Evolutionary conservation across 331 rosid genomes (phyloP).

Genomic region (Phaseolus coccineus): DNA sequence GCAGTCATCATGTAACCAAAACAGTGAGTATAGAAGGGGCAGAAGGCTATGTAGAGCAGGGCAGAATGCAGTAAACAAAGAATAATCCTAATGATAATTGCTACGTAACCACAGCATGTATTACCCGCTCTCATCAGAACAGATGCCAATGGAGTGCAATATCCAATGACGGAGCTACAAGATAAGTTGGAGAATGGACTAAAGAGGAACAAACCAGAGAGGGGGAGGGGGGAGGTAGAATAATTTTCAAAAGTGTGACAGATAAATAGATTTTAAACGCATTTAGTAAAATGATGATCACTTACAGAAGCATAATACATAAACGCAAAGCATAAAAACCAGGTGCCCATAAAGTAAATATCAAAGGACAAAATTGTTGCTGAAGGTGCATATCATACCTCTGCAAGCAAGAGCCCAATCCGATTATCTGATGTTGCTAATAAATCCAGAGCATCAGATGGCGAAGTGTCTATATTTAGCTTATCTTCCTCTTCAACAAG

Average conservation of each 20-base stretch:
- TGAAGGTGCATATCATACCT: conserved; percentile 60
- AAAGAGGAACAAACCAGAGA: not conserved
- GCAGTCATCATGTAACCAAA: conserved; percentile 34
- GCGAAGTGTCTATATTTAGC: conserved; percentile 69
- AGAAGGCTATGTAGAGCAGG: not conserved
- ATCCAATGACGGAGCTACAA: not conserved
- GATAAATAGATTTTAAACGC: not conserved
- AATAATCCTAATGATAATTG: not conserved
- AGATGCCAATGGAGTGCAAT: not conserved
- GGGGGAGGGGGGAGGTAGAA: not conserved
- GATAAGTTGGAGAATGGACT: not conserved
- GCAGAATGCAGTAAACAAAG: conserved; percentile 14
- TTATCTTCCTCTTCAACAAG: conserved; percentile 90
- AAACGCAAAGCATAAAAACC: conserved; percentile 21
- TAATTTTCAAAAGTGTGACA: not conserved
- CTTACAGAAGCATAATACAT: conserved; percentile 25
- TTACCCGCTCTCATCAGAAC: conserved; percentile 18
- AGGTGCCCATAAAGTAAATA: conserved; percentile 13
- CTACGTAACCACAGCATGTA: not conserved
- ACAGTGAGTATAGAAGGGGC: conserved; percentile 12
- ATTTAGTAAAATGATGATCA: conserved; percentile 27
- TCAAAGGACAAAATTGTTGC: conserved; percentile 24
- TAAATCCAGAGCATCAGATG: conserved; percentile 86
- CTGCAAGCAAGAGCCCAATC: conserved; percentile 89
- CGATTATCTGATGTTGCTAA: conserved; percentile 88